A percentile compares a stretch with the other conserved stretches of the same genome.
Conservation (phyloP, 129 eudicot genomes). For the Saposhnikovia divaricata region DNA sequence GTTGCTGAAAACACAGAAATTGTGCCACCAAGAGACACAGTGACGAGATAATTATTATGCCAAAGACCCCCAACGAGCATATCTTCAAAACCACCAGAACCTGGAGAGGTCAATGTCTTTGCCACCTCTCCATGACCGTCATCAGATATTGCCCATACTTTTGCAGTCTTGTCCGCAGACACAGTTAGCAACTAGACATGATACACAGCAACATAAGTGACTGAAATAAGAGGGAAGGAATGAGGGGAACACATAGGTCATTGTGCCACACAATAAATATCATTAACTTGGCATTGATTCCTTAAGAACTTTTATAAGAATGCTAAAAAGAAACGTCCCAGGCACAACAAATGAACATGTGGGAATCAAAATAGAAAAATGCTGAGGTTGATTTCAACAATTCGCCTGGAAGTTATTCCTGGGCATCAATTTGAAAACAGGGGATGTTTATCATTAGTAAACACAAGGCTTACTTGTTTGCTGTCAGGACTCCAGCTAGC, state of each 20-base stretch:
- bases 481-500: constrained; percentile 98
- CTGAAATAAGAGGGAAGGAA: not conserved
- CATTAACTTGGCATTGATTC: not conserved
- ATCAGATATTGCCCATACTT: constrained; percentile 74
- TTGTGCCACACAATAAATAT: not conserved
- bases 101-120: constrained; percentile 63
- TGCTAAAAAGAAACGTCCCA: not conserved
- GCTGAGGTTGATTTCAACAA: not conserved
- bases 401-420: not conserved
- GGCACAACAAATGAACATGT: not conserved
- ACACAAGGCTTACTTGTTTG: constrained; percentile 46
- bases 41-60: constrained; percentile 76
- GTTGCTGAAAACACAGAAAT: constrained; percentile 64
- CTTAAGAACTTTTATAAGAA: not conserved
- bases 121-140: constrained; percentile 63
- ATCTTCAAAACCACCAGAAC: constrained; percentile 82
- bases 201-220: not conserved
- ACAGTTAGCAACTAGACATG: constrained; percentile 66
- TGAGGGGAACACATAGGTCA: not conserved
- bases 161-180: constrained; percentile 94
- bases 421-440: not conserved
- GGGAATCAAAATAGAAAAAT: not conserved
- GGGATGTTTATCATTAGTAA: not conserved
- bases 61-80: constrained; percentile 96
- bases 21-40: constrained; percentile 95